Conservation (phyloP, 148 eudicot species). For the Nyssa sinensis region DNA sequence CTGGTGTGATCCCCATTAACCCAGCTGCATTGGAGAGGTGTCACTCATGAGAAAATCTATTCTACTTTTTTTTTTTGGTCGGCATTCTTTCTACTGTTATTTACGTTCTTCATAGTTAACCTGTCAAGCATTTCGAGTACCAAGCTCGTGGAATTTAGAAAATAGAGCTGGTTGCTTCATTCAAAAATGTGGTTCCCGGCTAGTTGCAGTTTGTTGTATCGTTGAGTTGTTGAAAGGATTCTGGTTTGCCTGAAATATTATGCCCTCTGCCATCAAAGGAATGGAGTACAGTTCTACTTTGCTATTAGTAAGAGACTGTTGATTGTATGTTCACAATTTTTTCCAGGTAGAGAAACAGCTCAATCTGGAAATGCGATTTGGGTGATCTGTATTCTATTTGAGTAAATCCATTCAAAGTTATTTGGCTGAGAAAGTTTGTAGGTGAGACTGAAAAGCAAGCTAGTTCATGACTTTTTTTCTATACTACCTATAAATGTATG, state of each 20-base stretch:
- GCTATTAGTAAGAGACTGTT: neutral
- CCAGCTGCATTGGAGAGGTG: constrained; percentile 48
- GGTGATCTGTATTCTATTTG: neutral
- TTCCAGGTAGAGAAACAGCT: too few relatives aligned
- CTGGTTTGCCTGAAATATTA: neutral
- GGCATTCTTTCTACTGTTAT: too few relatives aligned
- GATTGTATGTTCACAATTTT: constrained; percentile 9
- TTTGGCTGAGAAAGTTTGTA: too few relatives aligned
- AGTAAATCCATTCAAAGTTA: too few relatives aligned
- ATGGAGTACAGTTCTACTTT: neutral
- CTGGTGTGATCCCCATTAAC: constrained; percentile 79
- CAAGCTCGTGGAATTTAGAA: too few relatives aligned
- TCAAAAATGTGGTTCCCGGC: neutral
- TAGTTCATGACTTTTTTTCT: too few relatives aligned
- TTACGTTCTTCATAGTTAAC: too few relatives aligned
- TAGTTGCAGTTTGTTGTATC: neutral
- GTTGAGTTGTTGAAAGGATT: neutral
- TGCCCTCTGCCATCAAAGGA: neutral
- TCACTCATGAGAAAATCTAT: constrained; percentile 13
- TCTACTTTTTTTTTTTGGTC: neutral
- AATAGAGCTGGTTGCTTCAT: neutral
- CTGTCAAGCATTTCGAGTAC: too few relatives aligned
- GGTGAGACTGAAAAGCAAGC: too few relatives aligned
- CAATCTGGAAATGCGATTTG: too few relatives aligned
- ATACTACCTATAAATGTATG: too few relatives aligned